Conservation (phyloP, 148 eudicot species). For the Arbutus unedo region DNA sequence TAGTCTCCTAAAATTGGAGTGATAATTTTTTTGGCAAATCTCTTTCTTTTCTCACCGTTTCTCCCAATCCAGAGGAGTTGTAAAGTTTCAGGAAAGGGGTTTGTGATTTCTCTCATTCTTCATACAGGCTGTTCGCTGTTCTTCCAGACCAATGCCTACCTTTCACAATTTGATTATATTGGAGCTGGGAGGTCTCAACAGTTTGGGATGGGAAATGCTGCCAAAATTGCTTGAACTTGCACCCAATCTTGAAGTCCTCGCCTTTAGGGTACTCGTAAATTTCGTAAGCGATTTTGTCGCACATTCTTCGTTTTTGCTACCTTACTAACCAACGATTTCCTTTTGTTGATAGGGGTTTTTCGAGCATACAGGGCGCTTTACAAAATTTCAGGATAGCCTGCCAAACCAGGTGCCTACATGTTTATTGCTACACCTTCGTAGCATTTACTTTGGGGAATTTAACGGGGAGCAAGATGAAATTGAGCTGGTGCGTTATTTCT, state of each 20-base stretch:
- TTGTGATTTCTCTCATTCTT: neutral
- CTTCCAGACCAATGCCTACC: no score
- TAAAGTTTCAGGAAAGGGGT: neutral
- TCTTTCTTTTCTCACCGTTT: no score
- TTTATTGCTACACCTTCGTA: neutral
- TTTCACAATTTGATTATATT: no score
- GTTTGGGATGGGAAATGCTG: neutral
- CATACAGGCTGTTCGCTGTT: neutral
- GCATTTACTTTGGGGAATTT: neutral
- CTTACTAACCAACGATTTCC: neutral
- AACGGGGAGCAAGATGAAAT: neutral
- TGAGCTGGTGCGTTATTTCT: neutral
- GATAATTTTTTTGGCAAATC: neutral
- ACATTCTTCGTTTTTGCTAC: neutral
- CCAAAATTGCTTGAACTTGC: neutral
- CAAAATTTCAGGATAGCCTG: neutral
- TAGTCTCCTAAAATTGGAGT: neutral
- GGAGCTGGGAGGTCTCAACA: no score
- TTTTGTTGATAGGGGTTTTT: neutral
- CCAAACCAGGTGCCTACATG: neutral
- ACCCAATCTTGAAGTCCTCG: constrained; percentile 5
- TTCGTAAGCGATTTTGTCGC: neutral
- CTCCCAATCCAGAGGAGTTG: neutral
- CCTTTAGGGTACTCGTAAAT: neutral
- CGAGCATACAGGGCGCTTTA: neutral